phyloP scores from a whole-genome alignment of 1,139 yeast species.

The Magnusiomyces fungicola region DNA sequence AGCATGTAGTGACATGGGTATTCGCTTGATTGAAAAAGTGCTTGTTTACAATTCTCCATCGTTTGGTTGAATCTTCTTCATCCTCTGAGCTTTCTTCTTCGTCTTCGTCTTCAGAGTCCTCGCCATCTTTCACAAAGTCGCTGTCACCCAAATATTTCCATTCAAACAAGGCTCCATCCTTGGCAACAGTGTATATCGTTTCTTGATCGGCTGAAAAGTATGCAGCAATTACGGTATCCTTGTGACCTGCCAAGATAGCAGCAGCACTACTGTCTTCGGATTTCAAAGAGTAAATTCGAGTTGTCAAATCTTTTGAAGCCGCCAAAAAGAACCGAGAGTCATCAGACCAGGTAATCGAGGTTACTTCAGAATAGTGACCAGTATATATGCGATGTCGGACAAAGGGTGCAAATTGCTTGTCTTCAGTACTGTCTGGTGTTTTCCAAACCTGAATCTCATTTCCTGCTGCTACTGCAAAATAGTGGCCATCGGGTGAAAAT shows the following conservation, averaged over 20 bases:
- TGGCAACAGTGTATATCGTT: constrained; percentile 79
- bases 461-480: constrained; percentile 80
- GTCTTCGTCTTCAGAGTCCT: constrained; percentile 29
- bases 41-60: constrained; percentile 81
- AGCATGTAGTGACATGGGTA: constrained; percentile 62
- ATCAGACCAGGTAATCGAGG: constrained; percentile 75
- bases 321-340: constrained; percentile 85
- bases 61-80: constrained; percentile 21
- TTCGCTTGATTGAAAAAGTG: constrained; percentile 58
- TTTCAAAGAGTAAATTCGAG: constrained; percentile 74
- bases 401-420: constrained; percentile 91
- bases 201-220: constrained; percentile 84
- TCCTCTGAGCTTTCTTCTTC: constrained; percentile 16
- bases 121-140: constrained; percentile 36
- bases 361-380: constrained; percentile 84
- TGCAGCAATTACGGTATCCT: constrained; percentile 80
- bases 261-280: constrained; percentile 74
- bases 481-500: constrained; percentile 83
- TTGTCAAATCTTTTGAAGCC: constrained; percentile 83
- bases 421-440: constrained; percentile 63
- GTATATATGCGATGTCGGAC: constrained; percentile 84
- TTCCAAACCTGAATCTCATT: constrained; percentile 89
- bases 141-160: constrained; percentile 76
- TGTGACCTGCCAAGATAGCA: constrained; percentile 84
- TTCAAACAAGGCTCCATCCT: constrained; percentile 87